A percentile compares a stretch with the other conserved stretches of the same genome.
Conservation (phyloP, 257 asterid species). For the Solanum piurae region DNA sequence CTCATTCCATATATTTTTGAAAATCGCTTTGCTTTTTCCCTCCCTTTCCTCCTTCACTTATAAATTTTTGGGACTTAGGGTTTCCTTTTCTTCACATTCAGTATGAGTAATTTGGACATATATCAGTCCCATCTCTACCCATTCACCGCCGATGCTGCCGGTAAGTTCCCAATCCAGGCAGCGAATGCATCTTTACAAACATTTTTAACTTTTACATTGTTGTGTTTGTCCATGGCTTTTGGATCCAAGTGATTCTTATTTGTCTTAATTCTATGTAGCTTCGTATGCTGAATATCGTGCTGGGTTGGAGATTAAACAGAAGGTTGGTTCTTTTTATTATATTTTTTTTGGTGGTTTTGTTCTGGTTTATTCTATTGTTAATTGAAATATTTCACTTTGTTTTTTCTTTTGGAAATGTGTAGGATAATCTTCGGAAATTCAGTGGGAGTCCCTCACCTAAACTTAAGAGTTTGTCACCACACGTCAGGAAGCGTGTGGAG, state of each 20-base stretch:
- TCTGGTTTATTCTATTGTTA: not conserved
- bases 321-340: not conserved
- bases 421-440: not conserved
- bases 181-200: not conserved
- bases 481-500: constrained; percentile 59
- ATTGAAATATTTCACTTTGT: not conserved
- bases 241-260: not conserved
- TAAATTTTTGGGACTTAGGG: not conserved
- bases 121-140: not conserved
- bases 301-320: not conserved
- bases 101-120: not conserved
- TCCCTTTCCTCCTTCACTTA: not conserved
- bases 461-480: constrained; percentile 33
- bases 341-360: not conserved
- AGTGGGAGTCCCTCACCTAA: constrained; percentile 24
- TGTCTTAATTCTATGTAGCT: not conserved
- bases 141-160: not conserved
- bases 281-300: not conserved
- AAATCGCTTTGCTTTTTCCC: not conserved
- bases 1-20: not conserved
- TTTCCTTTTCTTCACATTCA: not conserved
- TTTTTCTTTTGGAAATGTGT: not conserved
- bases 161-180: not conserved
- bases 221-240: not conserved
- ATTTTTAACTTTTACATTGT: not conserved